Percentiles rank a stretch among this genome's conserved stretches.
Conservation (phyloP, 441 rosid genomes). For the Viola pubescens region DNA sequence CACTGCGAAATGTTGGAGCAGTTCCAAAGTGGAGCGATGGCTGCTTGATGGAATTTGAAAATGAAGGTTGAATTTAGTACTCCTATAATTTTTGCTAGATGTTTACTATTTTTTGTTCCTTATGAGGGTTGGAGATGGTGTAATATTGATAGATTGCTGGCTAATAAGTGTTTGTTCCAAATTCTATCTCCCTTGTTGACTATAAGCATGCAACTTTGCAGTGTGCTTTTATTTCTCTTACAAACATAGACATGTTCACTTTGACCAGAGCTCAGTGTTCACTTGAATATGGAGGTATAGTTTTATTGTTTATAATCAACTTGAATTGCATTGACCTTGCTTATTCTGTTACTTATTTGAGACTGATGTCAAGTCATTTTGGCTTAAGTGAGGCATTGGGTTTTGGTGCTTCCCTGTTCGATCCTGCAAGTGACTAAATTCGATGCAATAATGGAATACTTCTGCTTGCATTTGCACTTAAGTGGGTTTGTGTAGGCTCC, state of each 20-base stretch:
- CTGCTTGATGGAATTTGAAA: constrained; percentile 31
- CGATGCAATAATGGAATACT: no score
- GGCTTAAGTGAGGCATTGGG: no score
- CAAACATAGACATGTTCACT: background rate
- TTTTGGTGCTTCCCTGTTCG: no score
- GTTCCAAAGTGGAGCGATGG: constrained; percentile 32
- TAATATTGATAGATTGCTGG: background rate
- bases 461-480: no score
- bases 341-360: no score
- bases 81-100: constrained; percentile 6
- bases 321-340: no score
- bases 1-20: constrained; percentile 73
- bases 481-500: no score
- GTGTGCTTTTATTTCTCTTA: background rate
- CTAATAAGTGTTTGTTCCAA: background rate
- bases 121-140: no score
- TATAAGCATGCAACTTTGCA: background rate
- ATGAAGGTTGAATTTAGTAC: constrained; percentile 28
- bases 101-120: background rate
- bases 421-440: no score
- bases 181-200: background rate
- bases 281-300: no score
- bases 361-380: no score
- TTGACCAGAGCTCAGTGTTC: background rate
- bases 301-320: no score